Base-by-base conservation (phyloP, 306 rosid species). In the Casuarina equisetifolia region DNA sequence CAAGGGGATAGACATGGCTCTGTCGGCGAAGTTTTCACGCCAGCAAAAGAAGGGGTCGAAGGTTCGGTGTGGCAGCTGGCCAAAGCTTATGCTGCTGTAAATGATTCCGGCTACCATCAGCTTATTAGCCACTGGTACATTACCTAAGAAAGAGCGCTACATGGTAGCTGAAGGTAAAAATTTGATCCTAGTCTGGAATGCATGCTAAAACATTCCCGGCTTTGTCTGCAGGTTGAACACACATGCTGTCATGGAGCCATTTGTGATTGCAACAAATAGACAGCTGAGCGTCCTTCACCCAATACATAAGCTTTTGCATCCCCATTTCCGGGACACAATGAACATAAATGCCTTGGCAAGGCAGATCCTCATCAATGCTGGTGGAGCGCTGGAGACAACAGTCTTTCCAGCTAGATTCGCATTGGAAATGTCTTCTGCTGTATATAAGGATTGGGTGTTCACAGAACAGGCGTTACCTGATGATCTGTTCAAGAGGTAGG, bases 171-270 rank as follows among this genome's bases (percentile, higher is more conserved):
- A 71, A 16, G 16, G 15, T 57, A 76, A 67, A 68, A 64, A 20
- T 46, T 74, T 69, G 36, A 63, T 58, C 78, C 67, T 61, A 62
- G 35, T 55, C 48, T 58, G 35, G 54, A 8, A 48, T 39, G 35
- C 38, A 70, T 77, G 55, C 69, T 32, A 10, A 55, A 69, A 76
- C 13, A 70, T 48, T 42, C 72, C 64, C 54, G 79, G 36, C 50
- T 79, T 7, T 16, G 46, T n/a, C 6, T 79, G 73, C 90, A 94
- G 98, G 98, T 75, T 95, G 81, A 81, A 76, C 82, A 95, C 97
- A 2, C 98, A 95, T 86, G 97, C 98, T 58, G 92, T 88, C 15
- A 95, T 95, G 76, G 98, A 95, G 84, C 99, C 99, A 7, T 92
- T 95, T 82, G 74, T 95, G 46, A 92, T 95, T 48, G 94, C 97